Conservation (phyloP, 305 asterid genomes). For the Fraxinus baroniana region DNA sequence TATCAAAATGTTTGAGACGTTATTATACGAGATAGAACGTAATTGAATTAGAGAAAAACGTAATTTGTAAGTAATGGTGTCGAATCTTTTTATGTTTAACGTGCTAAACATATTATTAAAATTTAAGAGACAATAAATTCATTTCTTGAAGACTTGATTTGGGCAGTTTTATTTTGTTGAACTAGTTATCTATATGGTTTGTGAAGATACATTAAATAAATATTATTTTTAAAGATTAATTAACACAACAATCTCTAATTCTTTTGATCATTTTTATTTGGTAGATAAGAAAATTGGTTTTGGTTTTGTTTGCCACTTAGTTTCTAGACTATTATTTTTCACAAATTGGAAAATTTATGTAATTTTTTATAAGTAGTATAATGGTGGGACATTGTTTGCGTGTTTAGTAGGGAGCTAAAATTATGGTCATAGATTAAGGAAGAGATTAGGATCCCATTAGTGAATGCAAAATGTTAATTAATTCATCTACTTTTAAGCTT, state of each 20-base stretch:
- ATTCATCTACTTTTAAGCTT: conserved; percentile 28
- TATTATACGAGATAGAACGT: not conserved
- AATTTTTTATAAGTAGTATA: conserved; percentile 14
- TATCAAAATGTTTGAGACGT: not conserved
- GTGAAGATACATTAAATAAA: not conserved
- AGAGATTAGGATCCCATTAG: conserved; percentile 35
- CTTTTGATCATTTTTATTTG: not conserved
- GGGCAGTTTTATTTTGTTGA: not conserved
- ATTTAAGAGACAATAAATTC: not conserved
- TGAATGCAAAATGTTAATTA: conserved; percentile 25
- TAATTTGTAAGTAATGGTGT: not conserved
- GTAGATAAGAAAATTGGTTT: not conserved
- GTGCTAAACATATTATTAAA: not conserved
- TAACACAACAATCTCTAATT: not conserved
- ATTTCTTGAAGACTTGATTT: not conserved
- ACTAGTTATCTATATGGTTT: not conserved
- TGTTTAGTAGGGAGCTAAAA: conserved; percentile 26
- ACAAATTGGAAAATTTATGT: not conserved
- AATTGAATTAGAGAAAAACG: too few species aligned
- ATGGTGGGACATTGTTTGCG: conserved; percentile 36
- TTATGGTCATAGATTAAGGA: conserved; percentile 34
- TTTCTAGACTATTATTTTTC: not conserved
- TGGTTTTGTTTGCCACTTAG: not conserved
- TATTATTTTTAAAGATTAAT: not conserved
- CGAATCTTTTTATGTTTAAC: too few species aligned